phyloP scores from a whole-genome alignment of 2,329 filamentous ascomycete species.

The Epichloe scottii region DNA sequence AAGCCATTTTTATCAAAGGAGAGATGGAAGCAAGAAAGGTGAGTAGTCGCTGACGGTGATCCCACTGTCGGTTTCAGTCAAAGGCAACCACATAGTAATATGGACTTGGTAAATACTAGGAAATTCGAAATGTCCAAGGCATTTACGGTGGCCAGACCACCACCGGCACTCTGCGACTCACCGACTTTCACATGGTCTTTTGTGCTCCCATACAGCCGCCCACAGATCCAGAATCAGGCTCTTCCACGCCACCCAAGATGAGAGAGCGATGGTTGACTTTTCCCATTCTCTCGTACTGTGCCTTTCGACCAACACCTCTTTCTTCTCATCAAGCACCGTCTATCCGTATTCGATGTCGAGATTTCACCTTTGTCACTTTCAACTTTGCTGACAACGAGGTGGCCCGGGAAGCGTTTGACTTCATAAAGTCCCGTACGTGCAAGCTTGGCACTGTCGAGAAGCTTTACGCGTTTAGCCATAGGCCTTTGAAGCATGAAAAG shows the following conservation, averaged over 20 bases:
- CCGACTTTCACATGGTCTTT: conserved; percentile 49
- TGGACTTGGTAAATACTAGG: conserved; percentile 16
- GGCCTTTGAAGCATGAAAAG: conserved; percentile 60
- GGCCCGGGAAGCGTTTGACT: conserved; percentile 79
- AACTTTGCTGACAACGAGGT: conserved; percentile 65
- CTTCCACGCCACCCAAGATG: conserved; percentile 18
- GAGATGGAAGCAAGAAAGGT: conserved; percentile 32
- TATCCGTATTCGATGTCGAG: conserved; percentile 77
- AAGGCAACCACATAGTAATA: not conserved
- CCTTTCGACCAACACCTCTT: conserved; percentile 59
- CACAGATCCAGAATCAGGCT: conserved; percentile 10
- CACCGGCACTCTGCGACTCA: conserved; percentile 45
- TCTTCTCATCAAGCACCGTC: conserved; percentile 61
- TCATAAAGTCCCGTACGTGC: conserved; percentile 69
- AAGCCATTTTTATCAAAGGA: not conserved
- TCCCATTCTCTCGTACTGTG: conserved; percentile 76
- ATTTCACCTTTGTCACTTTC: conserved; percentile 90
- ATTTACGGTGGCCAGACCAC: conserved; percentile 46
- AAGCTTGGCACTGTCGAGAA: conserved; percentile 74
- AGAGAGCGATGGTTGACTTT: conserved; percentile 88
- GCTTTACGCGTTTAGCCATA: conserved; percentile 81
- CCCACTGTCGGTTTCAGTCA: not conserved
- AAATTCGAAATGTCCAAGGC: conserved; percentile 46
- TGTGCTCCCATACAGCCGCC: conserved; percentile 27
- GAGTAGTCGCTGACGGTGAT: conserved; percentile 7